These are phyloP conservation scores for Trifolium subterraneum DNA, from an alignment of 306 rosid species.

Conservation along the genomic window DNA sequence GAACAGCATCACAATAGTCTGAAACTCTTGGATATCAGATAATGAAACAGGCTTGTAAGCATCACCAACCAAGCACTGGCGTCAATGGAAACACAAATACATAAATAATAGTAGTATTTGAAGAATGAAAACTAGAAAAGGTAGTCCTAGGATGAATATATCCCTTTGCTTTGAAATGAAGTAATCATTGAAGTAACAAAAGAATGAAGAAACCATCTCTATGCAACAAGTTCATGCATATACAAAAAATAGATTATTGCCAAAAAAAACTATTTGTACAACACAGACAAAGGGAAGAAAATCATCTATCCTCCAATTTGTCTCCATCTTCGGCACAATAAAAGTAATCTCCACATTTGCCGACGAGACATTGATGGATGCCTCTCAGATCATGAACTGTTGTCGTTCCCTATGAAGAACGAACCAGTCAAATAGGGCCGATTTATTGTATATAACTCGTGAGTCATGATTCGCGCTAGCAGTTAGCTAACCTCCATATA, in stretches of 20 bases:
- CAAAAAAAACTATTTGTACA: background rate
- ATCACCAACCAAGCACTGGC: background rate
- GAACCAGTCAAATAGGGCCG: background rate
- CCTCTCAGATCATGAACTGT: background rate
- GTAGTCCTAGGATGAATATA: background rate
- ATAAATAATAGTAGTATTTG: background rate
- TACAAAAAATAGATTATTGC: background rate
- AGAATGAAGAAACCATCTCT: background rate
- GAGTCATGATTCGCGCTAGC: background rate
- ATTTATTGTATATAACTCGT: background rate
- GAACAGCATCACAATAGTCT: no score
- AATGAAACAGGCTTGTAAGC: background rate
- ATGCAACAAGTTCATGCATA: background rate
- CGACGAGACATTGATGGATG: background rate
- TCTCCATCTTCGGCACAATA: background rate
- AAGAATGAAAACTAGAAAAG: background rate
- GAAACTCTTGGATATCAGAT: background rate
- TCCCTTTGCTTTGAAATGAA: background rate
- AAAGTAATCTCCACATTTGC: background rate
- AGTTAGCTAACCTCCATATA: background rate
- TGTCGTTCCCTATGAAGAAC: background rate
- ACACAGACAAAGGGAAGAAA: background rate
- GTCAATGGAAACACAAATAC: constrained; percentile 1
- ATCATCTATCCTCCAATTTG: constrained; percentile 2
- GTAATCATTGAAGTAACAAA: background rate